Evolutionary conservation across 108 stramenopile species (phyloP).

Genomic region (Cyclotella sp.): DNA sequence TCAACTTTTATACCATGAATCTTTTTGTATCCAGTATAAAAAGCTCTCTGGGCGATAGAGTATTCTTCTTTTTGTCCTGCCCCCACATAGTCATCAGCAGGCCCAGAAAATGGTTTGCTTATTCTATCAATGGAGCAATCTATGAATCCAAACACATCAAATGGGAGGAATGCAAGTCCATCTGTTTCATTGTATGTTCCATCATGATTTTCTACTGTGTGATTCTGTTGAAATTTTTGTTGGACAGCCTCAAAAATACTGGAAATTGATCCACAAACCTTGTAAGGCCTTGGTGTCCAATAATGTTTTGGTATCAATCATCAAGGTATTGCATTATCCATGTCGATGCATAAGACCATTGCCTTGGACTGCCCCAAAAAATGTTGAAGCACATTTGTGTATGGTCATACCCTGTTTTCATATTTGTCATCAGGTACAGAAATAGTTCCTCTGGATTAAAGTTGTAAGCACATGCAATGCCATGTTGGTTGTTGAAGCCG

Average conservation of each 20-base stretch:
- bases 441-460: constrained; percentile 4
- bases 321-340: constrained; percentile 2
- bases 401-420: background rate
- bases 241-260: background rate
- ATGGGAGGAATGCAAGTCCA: background rate
- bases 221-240: background rate
- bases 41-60: no score
- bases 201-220: background rate
- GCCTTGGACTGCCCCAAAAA: background rate
- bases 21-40: no score
- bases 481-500: background rate
- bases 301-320: background rate
- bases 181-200: background rate
- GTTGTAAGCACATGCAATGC: background rate
- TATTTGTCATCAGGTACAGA: background rate
- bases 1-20: no score
- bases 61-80: no score
- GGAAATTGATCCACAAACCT: background rate
- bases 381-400: background rate
- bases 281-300: constrained; percentile 1
- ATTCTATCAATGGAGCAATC: no score
- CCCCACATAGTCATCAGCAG: no score
- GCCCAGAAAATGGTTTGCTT: no score
- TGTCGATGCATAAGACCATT: background rate
- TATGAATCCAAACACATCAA: no score